phyloP scores from a whole-genome alignment of 2,329 filamentous ascomycete species.

The Talaromyces pinophilus region DNA sequence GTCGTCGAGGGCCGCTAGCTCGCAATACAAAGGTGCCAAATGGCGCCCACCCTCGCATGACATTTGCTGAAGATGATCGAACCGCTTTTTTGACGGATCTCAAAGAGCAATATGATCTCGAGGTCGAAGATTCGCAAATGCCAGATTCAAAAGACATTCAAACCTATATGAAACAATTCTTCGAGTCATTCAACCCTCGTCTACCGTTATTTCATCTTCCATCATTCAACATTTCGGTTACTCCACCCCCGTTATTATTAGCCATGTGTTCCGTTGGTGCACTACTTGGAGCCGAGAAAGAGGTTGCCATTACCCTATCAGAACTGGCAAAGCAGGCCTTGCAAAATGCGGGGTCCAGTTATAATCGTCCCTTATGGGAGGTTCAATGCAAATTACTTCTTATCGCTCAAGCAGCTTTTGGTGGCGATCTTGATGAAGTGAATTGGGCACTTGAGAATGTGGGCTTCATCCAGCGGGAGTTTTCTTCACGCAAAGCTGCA shows the following conservation, averaged over 20 bases:
- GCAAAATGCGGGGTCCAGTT: constrained; percentile 3
- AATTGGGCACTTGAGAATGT: constrained; percentile 26
- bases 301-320: constrained; percentile 29
- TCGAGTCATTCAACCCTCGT: constrained; percentile 38
- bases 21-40: constrained; percentile 14
- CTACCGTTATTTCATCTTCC: constrained; percentile 39
- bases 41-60: constrained; percentile 9
- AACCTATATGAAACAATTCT: constrained; percentile 34
- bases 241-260: constrained; percentile 35
- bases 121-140: constrained; percentile 7
- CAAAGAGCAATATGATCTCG: background rate
- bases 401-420: constrained; percentile 34
- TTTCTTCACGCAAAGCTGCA: constrained; percentile 18
- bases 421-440: constrained; percentile 30
- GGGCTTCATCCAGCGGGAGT: constrained; percentile 25
- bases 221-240: constrained; percentile 31
- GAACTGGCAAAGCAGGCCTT: constrained; percentile 21
- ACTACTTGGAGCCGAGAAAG: constrained; percentile 34
- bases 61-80: constrained; percentile 26
- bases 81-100: constrained; percentile 24
- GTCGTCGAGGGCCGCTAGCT: constrained; percentile 12
- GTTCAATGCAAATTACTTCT: constrained; percentile 35
- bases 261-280: constrained; percentile 42
- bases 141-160: constrained; percentile 27
- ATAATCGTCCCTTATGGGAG: constrained; percentile 31